Evolutionary conservation across 768 basidiomycete genomes (phyloP).

Genomic region (Boletus subcaerulescens): DNA sequence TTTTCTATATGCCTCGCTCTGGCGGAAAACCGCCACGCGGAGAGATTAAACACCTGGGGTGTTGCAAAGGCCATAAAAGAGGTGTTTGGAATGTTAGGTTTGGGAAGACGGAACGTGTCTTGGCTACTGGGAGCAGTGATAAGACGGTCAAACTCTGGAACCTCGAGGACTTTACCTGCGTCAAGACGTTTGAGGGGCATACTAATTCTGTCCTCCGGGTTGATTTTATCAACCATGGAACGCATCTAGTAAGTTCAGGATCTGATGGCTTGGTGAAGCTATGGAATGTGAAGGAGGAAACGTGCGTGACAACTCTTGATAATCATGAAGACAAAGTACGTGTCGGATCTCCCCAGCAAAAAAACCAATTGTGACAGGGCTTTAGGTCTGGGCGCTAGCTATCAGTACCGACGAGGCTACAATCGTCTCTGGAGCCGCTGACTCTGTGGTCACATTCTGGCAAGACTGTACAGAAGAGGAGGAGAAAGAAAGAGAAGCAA

Average conservation of each 20-base stretch:
- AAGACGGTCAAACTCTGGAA: slow-evolving; percentile 94
- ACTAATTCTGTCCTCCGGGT: slow-evolving; percentile 94
- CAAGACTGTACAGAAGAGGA: slow-evolving; percentile 88
- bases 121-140: slow-evolving; percentile 95
- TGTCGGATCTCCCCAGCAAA: background rate
- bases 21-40: slow-evolving; percentile 52
- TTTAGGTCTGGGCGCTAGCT: slow-evolving; percentile 93
- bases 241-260: slow-evolving; percentile 85
- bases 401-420: slow-evolving; percentile 77
- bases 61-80: slow-evolving; percentile 93
- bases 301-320: slow-evolving; percentile 85
- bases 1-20: slow-evolving; percentile 50
- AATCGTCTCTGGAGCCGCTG: slow-evolving; percentile 92
- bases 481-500: slow-evolving; percentile 68
- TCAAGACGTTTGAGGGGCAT: slow-evolving; percentile 97
- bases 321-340: slow-evolving; percentile 96
- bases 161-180: slow-evolving; percentile 87
- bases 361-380: background rate
- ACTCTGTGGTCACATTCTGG: slow-evolving; percentile 96
- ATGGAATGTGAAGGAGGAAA: slow-evolving; percentile 89
- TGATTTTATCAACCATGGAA: slow-evolving; percentile 79
- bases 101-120: slow-evolving; percentile 71
- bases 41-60: slow-evolving; percentile 73
- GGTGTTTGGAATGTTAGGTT: slow-evolving; percentile 96
- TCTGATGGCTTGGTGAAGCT: slow-evolving; percentile 96